Conservation (phyloP, 2,329 filamentous ascomycete genomes). For the Metarhizium humberi region DNA sequence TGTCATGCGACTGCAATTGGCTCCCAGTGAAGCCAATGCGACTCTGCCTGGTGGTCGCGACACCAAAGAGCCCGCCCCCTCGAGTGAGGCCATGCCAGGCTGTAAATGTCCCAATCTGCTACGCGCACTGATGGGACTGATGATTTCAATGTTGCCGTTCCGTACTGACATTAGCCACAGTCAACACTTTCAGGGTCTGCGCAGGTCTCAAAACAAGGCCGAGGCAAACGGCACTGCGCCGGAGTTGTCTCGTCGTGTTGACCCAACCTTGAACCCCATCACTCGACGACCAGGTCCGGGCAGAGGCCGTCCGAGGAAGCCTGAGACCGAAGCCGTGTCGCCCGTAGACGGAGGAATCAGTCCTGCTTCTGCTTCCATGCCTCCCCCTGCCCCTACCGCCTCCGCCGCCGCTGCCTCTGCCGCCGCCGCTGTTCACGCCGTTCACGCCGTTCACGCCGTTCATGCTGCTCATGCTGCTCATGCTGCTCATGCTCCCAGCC, state of each 20-base stretch:
- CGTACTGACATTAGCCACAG: conserved; percentile 21
- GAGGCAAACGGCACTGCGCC: conserved; percentile 27
- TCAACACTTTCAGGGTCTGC: conserved; percentile 52
- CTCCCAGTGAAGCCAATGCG: neutral
- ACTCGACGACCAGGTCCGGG: conserved; percentile 51
- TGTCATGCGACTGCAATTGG: neutral
- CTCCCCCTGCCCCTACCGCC: too few relatives aligned
- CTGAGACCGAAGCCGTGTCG: neutral
- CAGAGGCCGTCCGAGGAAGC: conserved; percentile 43
- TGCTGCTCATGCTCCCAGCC: neutral
- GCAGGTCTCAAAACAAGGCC: conserved; percentile 44
- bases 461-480: too few relatives aligned
- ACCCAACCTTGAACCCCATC: conserved; percentile 48
- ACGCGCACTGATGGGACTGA: neutral
- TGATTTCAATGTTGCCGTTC: neutral
- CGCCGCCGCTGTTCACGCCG: too few relatives aligned
- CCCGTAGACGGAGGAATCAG: neutral
- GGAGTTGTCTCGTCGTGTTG: conserved; percentile 29
- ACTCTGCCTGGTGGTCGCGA: neutral
- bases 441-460: too few relatives aligned
- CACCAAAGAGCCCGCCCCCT: neutral
- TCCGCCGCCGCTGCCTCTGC: too few relatives aligned
- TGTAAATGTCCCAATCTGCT: neutral
- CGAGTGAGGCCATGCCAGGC: neutral
- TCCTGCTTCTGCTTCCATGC: neutral